Percentiles rank a stretch among this genome's conserved stretches.
Conservation (phyloP, 768 basidiomycete species). For the Tricholoma bakamatsutake region DNA sequence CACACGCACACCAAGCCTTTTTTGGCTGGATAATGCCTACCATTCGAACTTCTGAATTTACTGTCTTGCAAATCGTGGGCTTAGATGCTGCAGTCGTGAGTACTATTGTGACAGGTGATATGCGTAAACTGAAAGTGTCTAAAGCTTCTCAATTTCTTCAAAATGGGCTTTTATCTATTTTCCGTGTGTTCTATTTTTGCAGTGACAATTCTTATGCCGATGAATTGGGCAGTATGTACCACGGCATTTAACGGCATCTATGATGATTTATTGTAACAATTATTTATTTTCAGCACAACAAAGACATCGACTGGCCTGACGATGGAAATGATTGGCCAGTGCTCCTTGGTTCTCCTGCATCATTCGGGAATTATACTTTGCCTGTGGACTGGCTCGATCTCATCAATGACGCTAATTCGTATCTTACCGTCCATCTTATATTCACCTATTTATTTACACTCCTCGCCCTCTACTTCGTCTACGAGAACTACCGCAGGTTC, state of each 20-base stretch:
- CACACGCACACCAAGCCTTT: slow-evolving; percentile 79
- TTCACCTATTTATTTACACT: slow-evolving; percentile 94
- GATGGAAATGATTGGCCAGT: slow-evolving; percentile 43
- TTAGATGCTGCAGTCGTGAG: slow-evolving; percentile 93
- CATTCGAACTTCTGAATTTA: slow-evolving; percentile 83
- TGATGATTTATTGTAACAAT: background rate
- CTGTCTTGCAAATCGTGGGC: slow-evolving; percentile 93
- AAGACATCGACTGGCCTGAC: slow-evolving; percentile 43
- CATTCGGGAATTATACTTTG: slow-evolving; percentile 28
- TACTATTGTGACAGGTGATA: slow-evolving; percentile 7
- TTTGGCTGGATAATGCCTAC: slow-evolving; percentile 98
- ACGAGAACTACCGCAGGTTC: slow-evolving; percentile 86
- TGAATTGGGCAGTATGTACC: slow-evolving; percentile 79
- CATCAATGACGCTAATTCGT: slow-evolving; percentile 85
- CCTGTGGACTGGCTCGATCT: slow-evolving; percentile 76
- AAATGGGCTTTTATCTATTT: slow-evolving; percentile 92
- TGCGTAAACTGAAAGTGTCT: background rate
- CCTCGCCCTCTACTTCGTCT: slow-evolving; percentile 79
- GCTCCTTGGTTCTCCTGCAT: slow-evolving; percentile 16
- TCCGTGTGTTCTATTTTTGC: slow-evolving; percentile 81
- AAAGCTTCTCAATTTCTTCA: slow-evolving; percentile 91
- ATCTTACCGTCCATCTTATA: slow-evolving; percentile 80
- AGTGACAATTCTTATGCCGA: slow-evolving; percentile 82
- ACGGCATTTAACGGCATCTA: background rate
- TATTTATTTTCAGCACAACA: slow-evolving; percentile 52